Base-by-base conservation (phyloP, 2,329 filamentous ascomycete genomes). In the Fusarium buxicola region DNA sequence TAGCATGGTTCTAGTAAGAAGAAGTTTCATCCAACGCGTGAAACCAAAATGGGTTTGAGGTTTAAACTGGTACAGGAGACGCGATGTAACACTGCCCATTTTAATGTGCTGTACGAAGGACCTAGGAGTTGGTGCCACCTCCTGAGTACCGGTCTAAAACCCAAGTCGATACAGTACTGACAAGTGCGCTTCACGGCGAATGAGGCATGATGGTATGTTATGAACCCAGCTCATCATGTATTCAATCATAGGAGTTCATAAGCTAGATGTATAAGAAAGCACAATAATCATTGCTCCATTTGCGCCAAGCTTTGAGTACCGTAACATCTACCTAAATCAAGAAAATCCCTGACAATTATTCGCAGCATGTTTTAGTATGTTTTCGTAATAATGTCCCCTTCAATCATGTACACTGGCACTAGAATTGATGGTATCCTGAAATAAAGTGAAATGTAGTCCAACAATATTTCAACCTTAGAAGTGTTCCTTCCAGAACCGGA, bases 401-500 rank as follows among this genome's bases (percentile, higher is more conserved):
- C 31, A 47, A 31, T 16, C 31, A 28, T 45, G 34, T 62, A 44
- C 52, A 55, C 43, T 35, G 30, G 40, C 27, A 45, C 44, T 65
- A 40, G 53, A 56, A 49, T 53, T 55, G 56, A 57, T 66, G 63
- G 64, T 70, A 70, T 68, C 58, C 59, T 44, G 52, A 48, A 67
- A 69, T 55, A 59, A 59, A 58, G 41, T 55, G 47, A 58, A 68
- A 68, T 39, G 48, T 40, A 55, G 49, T 44, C 28, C 54, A 38
- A 43, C 35, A 48, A 25, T 41, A 45, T 44, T 36, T 31, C 40
- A 49, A 32, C 45, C 44, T 72, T 83, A 89, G 74, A 89, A 89
- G 74, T 99, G 94, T 79, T 99, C 95, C 82, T 99, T 99, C 95
- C 95, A 99, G 83, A 99, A 99, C 71, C 92, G 91, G 81, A 98